Evolutionary conservation across 441 rosid species (phyloP), one percentile per base, ranked within the genome.

Genomic region (Daphne laureola): DNA sequence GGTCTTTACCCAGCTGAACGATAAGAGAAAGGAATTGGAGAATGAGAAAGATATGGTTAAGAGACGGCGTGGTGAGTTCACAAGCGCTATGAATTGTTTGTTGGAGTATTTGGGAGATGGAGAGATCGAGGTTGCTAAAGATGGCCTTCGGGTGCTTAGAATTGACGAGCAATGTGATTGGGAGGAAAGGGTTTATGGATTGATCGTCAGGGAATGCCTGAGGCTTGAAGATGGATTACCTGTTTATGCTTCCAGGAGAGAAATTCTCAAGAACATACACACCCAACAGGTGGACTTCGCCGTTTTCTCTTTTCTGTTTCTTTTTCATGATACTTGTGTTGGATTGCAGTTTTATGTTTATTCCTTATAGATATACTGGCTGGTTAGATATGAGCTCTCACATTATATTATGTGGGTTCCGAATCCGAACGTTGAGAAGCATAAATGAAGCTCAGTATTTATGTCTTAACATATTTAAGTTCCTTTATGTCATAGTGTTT

Each of bases 221-320:
- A 79, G 96, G 71, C 70, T 87, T 13, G 77, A 77, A 18, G 86
- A 76, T 71, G 90, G 84, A 4, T 46, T 87, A 43, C 95, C 95
- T 12, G 84, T 87, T 50, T 87, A 84, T 43, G 69, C 78, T 16
- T 51, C 59, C 50, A 54, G 92, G 46, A 60, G 53, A 26, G 71
- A 62, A 26, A 77, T 87, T 62, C 74, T 87, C 58, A 55, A 40
- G 43, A 63, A 31, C 58, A 75, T 87, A 54, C 67, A 72, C 57
- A 56, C 57, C 3, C 55, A 65, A 35, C 85, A 82, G 89, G 95
- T 87, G 58, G 18, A 23, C 31, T 26, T 12, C 25, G 17, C 13
- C 3, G 3, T 58, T 43, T 50, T 17, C 50, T 5, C 55, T 5
- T 46, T 12, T 27, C 23, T 14, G 12, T n/a, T 54, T 18, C 58